phyloP scores from a whole-genome alignment of 176 grass and related monocot genomes.

The Stipa capillata region DNA sequence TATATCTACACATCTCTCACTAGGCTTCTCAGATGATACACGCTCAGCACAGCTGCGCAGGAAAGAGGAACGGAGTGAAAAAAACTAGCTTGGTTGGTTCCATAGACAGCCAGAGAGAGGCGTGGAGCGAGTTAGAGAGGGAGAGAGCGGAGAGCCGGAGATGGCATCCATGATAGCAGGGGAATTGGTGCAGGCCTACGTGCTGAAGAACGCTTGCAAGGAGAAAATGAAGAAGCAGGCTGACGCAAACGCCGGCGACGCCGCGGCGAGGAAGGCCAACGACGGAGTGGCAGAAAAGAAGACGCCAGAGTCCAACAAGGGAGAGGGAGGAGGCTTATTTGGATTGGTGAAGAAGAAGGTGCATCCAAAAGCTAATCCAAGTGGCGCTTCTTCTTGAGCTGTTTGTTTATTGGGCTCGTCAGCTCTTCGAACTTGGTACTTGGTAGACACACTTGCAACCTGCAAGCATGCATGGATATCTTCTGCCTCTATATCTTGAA shows the following conservation, averaged over 20 bases:
- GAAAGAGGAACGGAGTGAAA: not conserved
- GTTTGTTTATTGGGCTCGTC: not conserved
- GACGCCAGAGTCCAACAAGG: not conserved
- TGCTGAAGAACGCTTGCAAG: constrained; percentile 22
- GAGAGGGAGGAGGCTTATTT: not conserved
- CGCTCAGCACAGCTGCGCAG: not conserved
- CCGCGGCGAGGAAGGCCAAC: not conserved
- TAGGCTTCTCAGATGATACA: not conserved
- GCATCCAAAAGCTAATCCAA: not conserved
- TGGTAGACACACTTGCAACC: not conserved
- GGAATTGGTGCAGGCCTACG: constrained; percentile 23
- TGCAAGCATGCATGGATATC: not conserved
- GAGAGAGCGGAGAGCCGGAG: too few relatives aligned
- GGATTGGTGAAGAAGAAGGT: constrained; percentile 26
- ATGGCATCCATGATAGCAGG: constrained; percentile 33
- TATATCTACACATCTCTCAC: not conserved
- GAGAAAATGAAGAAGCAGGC: constrained; percentile 14
- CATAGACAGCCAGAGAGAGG: not conserved
- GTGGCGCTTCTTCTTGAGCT: not conserved
- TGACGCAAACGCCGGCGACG: not conserved
- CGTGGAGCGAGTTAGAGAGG: not conserved
- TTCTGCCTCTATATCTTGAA: not conserved
- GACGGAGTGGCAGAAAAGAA: not conserved
- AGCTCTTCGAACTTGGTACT: too few relatives aligned
- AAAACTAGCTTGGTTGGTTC: not conserved